Conservation (phyloP, 2,329 filamentous ascomycete species). For the Thielaviopsis ethacetica region DNA sequence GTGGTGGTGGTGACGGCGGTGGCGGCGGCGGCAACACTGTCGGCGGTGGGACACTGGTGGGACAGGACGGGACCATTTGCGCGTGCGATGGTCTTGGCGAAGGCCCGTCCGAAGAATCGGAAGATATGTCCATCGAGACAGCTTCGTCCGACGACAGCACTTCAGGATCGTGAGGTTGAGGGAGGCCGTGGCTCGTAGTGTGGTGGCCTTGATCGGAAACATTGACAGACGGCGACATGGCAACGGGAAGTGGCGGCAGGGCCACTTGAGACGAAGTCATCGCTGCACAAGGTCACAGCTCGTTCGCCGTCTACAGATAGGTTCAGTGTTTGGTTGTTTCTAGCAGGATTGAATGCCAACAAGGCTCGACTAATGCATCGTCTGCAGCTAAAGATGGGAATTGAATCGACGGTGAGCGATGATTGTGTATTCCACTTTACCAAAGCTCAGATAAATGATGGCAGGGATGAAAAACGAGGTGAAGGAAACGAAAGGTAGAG, state of each 20-base stretch:
- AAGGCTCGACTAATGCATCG: background rate
- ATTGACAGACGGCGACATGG: constrained; percentile 3
- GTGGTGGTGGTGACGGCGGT: background rate
- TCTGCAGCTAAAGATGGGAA: background rate
- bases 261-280: constrained; percentile 12
- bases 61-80: background rate
- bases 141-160: constrained; percentile 2
- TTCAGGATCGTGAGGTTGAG: background rate
- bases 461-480: background rate
- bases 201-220: constrained; percentile 3
- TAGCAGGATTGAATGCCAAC: background rate
- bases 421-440: background rate
- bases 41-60: background rate
- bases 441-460: background rate
- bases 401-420: background rate
- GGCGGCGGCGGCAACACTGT: background rate
- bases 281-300: constrained; percentile 10
- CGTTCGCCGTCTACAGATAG: constrained; percentile 7
- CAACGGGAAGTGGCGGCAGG: constrained; percentile 6
- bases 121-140: constrained; percentile 9
- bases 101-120: constrained; percentile 1
- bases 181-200: background rate
- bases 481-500: background rate
- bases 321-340: background rate
- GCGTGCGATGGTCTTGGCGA: background rate